A percentile compares a stretch with the other conserved stretches of the same genome.
These are phyloP conservation scores for Trypanosoma grayi DNA, from an alignment of 208 protist genomes.

Conservation along the genomic window DNA sequence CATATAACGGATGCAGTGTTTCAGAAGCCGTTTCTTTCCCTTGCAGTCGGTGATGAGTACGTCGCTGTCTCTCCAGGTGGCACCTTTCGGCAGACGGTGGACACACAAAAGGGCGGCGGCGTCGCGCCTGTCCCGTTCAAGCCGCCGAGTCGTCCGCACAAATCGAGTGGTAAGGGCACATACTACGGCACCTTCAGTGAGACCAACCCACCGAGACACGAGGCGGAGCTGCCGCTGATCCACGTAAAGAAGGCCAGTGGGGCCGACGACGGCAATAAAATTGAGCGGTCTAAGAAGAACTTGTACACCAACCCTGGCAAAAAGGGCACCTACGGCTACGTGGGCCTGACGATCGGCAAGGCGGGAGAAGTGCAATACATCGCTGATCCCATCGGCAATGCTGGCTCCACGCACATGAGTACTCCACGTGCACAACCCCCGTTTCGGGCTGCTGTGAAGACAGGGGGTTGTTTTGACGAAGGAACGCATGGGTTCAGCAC, in stretches of 20 bases:
- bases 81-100: constrained; percentile 34
- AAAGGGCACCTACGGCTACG: constrained; percentile 88
- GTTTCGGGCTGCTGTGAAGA: constrained; percentile 63
- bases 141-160: constrained; percentile 53
- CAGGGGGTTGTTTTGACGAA: constrained; percentile 76
- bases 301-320: constrained; percentile 83
- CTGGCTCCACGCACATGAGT: constrained; percentile 31
- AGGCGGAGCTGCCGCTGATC: constrained; percentile 76
- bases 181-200: constrained; percentile 91
- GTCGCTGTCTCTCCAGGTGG: constrained; percentile 36
- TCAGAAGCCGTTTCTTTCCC: constrained; percentile 57
- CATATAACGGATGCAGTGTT: constrained; percentile 77
- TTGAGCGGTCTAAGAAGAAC: constrained; percentile 39
- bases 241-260: constrained; percentile 21
- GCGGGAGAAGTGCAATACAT: constrained; percentile 85
- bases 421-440: constrained; percentile 25
- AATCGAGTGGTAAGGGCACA: constrained; percentile 79
- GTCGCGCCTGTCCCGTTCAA: constrained; percentile 45
- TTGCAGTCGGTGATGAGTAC: constrained; percentile 82
- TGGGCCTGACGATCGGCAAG: constrained; percentile 76
- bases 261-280: constrained; percentile 22
- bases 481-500: constrained; percentile 70
- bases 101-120: constrained; percentile 6
- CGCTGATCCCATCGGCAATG: constrained; percentile 54
- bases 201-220: constrained; percentile 60